Percentiles rank a stretch among this genome's conserved stretches.
Evolutionary conservation across 2,329 filamentous ascomycete genomes (phyloP).

Genomic region (Diaporthe destruens): DNA sequence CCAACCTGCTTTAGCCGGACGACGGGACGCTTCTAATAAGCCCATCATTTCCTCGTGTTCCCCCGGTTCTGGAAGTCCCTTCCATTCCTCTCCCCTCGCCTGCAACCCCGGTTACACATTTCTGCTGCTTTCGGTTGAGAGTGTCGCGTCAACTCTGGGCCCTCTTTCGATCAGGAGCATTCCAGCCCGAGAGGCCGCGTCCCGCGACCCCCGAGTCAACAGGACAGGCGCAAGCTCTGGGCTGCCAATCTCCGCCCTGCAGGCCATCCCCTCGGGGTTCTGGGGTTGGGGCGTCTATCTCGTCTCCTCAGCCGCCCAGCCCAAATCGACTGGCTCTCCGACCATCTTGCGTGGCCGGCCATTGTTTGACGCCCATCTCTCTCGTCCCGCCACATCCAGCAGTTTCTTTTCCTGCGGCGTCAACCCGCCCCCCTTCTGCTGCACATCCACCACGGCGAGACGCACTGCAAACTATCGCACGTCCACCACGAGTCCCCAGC

Average conservation of each 20-base stretch:
- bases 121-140: conserved; percentile 6
- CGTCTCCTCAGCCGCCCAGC: conserved; percentile 39
- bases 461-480: conserved; percentile 32
- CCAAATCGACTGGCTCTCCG: conserved; percentile 30
- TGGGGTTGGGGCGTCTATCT: conserved; percentile 41
- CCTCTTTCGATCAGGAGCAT: conserved; percentile 29
- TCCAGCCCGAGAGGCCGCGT: conserved; percentile 27
- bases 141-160: conserved; percentile 26
- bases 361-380: conserved; percentile 41
- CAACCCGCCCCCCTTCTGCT: conserved; percentile 32
- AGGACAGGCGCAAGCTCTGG: conserved; percentile 26
- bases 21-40: background rate
- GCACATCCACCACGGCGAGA: conserved; percentile 36
- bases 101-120: background rate
- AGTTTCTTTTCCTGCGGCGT: conserved; percentile 35
- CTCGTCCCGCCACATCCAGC: conserved; percentile 38
- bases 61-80: background rate
- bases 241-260: conserved; percentile 28
- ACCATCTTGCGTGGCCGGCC: conserved; percentile 34
- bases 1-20: conserved; percentile 25
- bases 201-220: conserved; percentile 6
- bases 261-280: conserved; percentile 13
- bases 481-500: conserved; percentile 37
- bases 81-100: conserved; percentile 34
- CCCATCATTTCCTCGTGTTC: conserved; percentile 24